Evolutionary conservation across 164 flowering plant genomes (phyloP).

Genomic region (Berberis vulgaris): DNA sequence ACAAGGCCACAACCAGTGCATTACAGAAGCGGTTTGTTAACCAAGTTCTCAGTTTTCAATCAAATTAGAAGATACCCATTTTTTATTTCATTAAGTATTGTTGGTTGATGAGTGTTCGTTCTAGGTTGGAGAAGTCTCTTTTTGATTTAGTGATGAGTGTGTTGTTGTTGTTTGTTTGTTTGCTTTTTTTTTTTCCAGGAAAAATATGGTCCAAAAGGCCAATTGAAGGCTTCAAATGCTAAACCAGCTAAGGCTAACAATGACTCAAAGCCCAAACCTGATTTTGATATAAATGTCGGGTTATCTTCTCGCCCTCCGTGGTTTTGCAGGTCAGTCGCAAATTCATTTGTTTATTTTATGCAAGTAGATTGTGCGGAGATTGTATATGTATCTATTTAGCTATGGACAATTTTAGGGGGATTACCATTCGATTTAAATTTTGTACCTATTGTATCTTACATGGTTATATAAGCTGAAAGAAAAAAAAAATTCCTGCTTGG

Average conservation of each 20-base stretch:
- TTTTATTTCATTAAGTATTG: neutral
- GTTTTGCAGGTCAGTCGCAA: conserved; percentile 75
- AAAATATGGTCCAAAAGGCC: conserved; percentile 95
- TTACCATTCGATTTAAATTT: too few relatives aligned
- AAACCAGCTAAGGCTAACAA: conserved; percentile 38
- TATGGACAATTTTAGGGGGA: too few relatives aligned
- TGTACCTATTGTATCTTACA: too few relatives aligned
- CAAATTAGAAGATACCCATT: neutral
- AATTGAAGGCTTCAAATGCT: conserved; percentile 41
- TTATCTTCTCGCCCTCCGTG: conserved; percentile 81
- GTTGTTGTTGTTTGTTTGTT: neutral
- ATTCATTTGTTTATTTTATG: neutral
- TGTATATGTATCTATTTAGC: too few relatives aligned
- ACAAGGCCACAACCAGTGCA: conserved; percentile 78
- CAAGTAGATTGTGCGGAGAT: too few relatives aligned
- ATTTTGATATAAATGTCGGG: conserved; percentile 83
- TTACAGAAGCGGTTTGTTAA: conserved; percentile 73
- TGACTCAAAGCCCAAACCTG: conserved; percentile 47
- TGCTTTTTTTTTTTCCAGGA: conserved; percentile 57
- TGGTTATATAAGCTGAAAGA: too few relatives aligned
- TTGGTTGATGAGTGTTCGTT: neutral
- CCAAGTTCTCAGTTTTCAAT: neutral
- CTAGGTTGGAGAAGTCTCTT: neutral
- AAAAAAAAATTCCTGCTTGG: too few relatives aligned
- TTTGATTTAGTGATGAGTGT: neutral